A percentile compares a stretch with the other conserved stretches of the same genome.
phyloP scores from a whole-genome alignment of 139 green algal species.

The Coelastrella sp. region DNA sequence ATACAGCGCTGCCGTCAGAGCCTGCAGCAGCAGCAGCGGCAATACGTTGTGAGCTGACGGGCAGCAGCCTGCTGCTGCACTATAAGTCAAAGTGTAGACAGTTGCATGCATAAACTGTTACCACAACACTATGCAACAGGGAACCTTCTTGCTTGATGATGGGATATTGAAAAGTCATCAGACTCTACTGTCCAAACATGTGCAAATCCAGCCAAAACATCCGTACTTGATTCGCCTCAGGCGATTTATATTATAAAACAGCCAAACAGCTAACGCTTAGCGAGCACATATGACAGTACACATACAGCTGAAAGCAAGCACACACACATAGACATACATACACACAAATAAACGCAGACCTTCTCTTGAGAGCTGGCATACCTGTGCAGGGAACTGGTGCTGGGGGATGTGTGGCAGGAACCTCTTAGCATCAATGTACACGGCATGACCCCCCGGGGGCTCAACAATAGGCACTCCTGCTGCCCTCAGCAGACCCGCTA shows the following conservation, averaged over 20 bases:
- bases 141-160: too few species aligned
- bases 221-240: too few species aligned
- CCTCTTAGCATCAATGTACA: constrained; percentile 43
- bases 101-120: too few species aligned
- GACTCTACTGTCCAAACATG: too few species aligned
- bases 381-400: constrained; percentile 49
- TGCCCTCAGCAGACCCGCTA: constrained; percentile 37
- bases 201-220: too few species aligned
- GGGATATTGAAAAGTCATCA: too few species aligned
- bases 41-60: too few species aligned
- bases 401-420: constrained; percentile 48
- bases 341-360: not conserved
- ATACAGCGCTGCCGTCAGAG: constrained; percentile 48
- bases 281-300: too few species aligned
- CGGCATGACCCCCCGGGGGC: constrained; percentile 42
- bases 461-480: constrained; percentile 49
- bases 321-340: too few species aligned
- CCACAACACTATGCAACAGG: too few species aligned
- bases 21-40: not conserved
- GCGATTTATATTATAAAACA: too few species aligned
- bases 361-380: not conserved
- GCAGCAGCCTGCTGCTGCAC: not conserved
- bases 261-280: not conserved
- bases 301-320: too few species aligned
- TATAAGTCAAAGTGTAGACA: not conserved